phyloP scores from a whole-genome alignment of 1,284 basidiomycete species.

The Gomphus bonarii region DNA sequence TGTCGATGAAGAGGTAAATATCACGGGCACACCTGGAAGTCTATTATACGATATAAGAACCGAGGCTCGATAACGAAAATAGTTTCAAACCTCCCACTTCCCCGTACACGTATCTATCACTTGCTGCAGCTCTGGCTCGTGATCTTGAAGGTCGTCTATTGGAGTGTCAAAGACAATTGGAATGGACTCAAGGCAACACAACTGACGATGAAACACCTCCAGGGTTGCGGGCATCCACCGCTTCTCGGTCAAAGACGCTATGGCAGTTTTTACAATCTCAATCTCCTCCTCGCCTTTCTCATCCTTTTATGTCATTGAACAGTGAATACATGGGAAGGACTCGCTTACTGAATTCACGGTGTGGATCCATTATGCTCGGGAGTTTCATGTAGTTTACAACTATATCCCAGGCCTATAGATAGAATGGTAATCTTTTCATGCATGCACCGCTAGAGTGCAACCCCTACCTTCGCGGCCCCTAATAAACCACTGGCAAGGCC shows the following conservation, averaged over 20 bases:
- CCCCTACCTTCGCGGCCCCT: background rate
- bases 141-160: slow-evolving; percentile 51
- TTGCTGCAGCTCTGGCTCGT: slow-evolving; percentile 44
- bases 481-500: background rate
- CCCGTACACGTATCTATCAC: slow-evolving; percentile 51
- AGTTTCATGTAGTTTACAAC: slow-evolving; percentile 49
- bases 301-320: no score
- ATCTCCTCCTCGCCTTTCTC: slow-evolving; percentile 8
- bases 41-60: background rate
- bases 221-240: slow-evolving; percentile 50
- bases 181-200: background rate
- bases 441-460: slow-evolving; percentile 4
- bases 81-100: slow-evolving; percentile 43
- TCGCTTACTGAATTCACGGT: slow-evolving; percentile 27
- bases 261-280: slow-evolving; percentile 8
- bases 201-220: slow-evolving; percentile 56
- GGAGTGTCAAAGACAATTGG: background rate
- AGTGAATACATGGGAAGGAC: background rate
- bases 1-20: slow-evolving; percentile 33
- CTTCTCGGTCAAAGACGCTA: slow-evolving; percentile 25
- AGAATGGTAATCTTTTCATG: slow-evolving; percentile 2
- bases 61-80: background rate
- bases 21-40: slow-evolving; percentile 33
- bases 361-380: slow-evolving; percentile 34
- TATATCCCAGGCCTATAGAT: slow-evolving; percentile 49